These are phyloP conservation scores for Mycena galericulata DNA, from an alignment of 768 basidiomycete species.

Conservation along the genomic window DNA sequence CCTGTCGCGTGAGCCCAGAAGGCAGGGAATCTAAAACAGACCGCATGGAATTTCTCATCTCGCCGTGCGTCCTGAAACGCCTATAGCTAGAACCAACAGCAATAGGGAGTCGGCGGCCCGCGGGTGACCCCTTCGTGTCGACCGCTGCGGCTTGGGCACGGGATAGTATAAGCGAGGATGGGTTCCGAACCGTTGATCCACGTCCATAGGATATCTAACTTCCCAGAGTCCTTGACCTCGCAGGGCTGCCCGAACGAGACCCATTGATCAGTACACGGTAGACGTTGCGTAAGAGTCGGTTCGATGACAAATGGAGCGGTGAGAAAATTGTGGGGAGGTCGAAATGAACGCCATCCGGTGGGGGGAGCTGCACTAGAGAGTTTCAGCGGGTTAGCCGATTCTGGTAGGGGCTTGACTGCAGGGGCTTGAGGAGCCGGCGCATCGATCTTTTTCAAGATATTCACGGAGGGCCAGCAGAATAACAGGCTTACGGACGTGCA, in stretches of 20 bases:
- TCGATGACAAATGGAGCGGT: conserved; percentile 5
- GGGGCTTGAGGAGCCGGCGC: too few species aligned
- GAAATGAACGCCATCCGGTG: conserved; percentile 29
- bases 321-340: conserved; percentile 21
- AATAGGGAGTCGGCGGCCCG: background rate
- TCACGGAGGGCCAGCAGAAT: too few species aligned
- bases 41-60: conserved; percentile 35
- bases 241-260: conserved; percentile 21
- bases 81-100: conserved; percentile 25
- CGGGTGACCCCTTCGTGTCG: background rate
- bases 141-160: conserved; percentile 10
- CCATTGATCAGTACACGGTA: conserved; percentile 32
- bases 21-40: conserved; percentile 28
- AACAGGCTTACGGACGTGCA: too few species aligned
- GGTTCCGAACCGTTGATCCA: conserved; percentile 36
- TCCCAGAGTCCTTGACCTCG: background rate
- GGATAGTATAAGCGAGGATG: conserved; percentile 23
- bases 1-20: conserved; percentile 23
- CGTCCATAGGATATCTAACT: conserved; percentile 28
- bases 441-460: too few species aligned
- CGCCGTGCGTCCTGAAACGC: conserved; percentile 33
- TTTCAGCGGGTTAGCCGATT: conserved; percentile 21
- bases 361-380: conserved; percentile 11
- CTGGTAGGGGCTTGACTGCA: too few species aligned
- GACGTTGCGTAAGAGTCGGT: conserved; percentile 19